Base-by-base conservation (phyloP, 176 grass and related monocot species). In the Alopecurus myosuroides region DNA sequence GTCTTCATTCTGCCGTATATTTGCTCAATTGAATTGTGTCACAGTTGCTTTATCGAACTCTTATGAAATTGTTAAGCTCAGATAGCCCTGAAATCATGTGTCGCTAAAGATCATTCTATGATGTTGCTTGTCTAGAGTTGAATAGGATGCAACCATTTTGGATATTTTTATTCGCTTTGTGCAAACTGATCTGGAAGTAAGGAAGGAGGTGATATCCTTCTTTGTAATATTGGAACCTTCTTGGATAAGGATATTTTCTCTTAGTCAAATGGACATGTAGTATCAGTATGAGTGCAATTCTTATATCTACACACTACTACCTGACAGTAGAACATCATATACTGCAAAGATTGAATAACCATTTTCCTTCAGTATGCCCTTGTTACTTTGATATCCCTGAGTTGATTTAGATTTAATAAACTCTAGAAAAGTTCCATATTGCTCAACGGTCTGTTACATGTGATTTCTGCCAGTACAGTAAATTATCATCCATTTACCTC, bases 21-120 rank as follows among this genome's bases (percentile, higher is more conserved):
- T 58, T 72, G 15, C 29, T 55, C 49, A 58, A 83, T 18, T 83
- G 40, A 74, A 72, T 46, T 74, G 37, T 20, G 30, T 83, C 81
- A 70, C n/a, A 82, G 46, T 34, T 66, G 34, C 22, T 70, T 39
- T 81, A 28, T 39, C 31, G 46, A 23, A 11, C 35, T 83, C 26
- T n/a, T 4, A 6, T 25, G 11, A 73, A 31, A 74, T 30, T 83
- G n/a, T 29, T 66, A 25, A 58, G 18, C 0, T 33, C 26, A 42
- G 50, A 61, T 61, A 11, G 12, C 19, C 40, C 31, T 0, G 51
- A 31, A 58, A 70, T 83, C 7, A 42, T 73, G 10, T 60, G 8
- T 44, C 9, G 18, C 17, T 40, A 36, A 82, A 14, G 48, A 71
- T 41, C 33, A 56, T 57, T 30, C 56, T 81, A 11, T 72, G 36